Conservation (phyloP, 441 rosid genomes). For the Eruca vesicaria region DNA sequence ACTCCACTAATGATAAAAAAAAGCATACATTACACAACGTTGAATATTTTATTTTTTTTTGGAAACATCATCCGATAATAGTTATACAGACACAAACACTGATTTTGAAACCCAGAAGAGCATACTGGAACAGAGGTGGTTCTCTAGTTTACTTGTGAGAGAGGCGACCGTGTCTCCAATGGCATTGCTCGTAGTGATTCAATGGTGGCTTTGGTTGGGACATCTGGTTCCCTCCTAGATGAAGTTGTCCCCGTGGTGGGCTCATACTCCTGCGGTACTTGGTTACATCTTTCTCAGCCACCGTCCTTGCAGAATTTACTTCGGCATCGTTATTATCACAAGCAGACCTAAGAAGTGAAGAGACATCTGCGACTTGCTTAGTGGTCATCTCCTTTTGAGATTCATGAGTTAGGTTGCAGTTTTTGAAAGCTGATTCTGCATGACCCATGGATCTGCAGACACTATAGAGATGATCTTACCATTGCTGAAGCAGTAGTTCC, state of each 20-base stretch:
- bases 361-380: too few relatives aligned
- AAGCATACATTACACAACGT: background rate
- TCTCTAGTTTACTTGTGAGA: slow-evolving; percentile 59
- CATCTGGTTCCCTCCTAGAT: slow-evolving; percentile 57
- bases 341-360: too few relatives aligned
- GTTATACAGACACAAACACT: slow-evolving; percentile 11
- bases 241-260: slow-evolving; percentile 82
- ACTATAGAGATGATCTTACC: too few relatives aligned
- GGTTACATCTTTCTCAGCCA: too few relatives aligned
- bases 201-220: slow-evolving; percentile 70
- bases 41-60: background rate
- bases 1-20: background rate
- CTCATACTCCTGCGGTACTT: slow-evolving; percentile 95
- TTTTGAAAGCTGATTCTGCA: too few relatives aligned
- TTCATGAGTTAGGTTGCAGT: too few relatives aligned
- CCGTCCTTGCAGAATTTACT: too few relatives aligned
- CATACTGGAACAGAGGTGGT: slow-evolving; percentile 33
- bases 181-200: slow-evolving; percentile 89
- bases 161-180: slow-evolving; percentile 46
- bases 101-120: background rate
- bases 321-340: too few relatives aligned
- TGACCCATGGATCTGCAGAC: too few relatives aligned
- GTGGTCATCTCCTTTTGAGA: too few relatives aligned
- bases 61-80: too few relatives aligned
- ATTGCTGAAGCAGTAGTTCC: too few relatives aligned